Evolutionary conservation across 139 green algal genomes (phyloP).

Genomic region (Coelastrella sp.): DNA sequence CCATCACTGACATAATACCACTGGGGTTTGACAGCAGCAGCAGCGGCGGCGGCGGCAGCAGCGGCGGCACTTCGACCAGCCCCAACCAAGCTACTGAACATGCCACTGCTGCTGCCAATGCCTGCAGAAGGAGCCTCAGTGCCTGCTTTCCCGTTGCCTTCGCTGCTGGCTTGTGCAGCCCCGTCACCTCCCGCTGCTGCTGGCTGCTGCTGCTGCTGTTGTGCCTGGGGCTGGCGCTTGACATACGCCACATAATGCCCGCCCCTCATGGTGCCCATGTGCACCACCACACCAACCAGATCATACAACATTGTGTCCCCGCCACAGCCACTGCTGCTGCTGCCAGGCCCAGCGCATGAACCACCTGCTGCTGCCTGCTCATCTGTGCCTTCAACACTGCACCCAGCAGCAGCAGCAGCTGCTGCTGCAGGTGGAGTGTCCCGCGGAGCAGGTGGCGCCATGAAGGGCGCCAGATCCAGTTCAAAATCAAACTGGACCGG

Average conservation of each 20-base stretch:
- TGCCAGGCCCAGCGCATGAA: neutral
- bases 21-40: neutral
- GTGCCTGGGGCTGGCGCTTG: neutral
- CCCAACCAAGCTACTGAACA: conserved; percentile 21
- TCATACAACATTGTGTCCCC: conserved; percentile 55
- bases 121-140: neutral
- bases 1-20: conserved; percentile 55
- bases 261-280: conserved; percentile 66
- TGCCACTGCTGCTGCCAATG: neutral
- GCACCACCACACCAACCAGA: conserved; percentile 78
- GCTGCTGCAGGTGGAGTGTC: neutral
- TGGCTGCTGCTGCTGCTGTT: neutral
- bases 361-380: neutral
- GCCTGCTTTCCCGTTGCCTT: neutral
- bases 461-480: conserved; percentile 46
- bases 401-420: neutral
- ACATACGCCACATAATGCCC: conserved; percentile 85
- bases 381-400: neutral
- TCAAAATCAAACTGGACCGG: conserved; percentile 52
- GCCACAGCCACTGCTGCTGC: conserved; percentile 25
- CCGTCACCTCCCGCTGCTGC: neutral
- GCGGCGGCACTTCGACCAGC: neutral
- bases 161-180: conserved; percentile 6
- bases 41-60: neutral
- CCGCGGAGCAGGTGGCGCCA: conserved; percentile 6